phyloP scores from a whole-genome alignment of 2,329 filamentous ascomycete species.

The Paracoccidioides brasiliensis region DNA sequence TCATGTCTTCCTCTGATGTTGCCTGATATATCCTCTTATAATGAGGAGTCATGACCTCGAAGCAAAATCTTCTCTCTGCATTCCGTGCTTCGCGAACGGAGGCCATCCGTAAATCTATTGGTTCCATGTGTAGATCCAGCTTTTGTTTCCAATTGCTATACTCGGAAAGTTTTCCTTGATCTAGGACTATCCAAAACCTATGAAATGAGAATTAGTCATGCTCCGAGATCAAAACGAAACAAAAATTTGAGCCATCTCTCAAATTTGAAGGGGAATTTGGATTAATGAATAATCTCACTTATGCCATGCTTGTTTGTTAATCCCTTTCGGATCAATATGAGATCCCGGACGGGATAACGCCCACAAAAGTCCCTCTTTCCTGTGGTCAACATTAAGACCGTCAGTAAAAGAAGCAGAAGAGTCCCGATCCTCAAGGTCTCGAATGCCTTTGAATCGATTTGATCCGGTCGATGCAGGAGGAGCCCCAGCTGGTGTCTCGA shows the following conservation, averaged over 20 bases:
- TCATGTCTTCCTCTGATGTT: constrained; percentile 96
- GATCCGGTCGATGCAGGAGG: constrained; percentile 23
- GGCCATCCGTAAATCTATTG: constrained; percentile 91
- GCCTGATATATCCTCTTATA: constrained; percentile 96
- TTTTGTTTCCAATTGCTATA: constrained; percentile 99
- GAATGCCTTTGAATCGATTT: constrained; percentile 73
- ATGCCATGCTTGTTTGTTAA: constrained; percentile 98
- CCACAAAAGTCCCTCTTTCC: constrained; percentile 92
- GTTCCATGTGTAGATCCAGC: constrained; percentile 92
- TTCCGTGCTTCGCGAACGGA: constrained; percentile 93
- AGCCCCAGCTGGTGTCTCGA: constrained; percentile 14
- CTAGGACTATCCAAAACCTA: constrained; percentile 96
- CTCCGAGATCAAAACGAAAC: not conserved
- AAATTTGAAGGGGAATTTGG: too few relatives aligned
- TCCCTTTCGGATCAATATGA: constrained; percentile 84
- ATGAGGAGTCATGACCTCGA: constrained; percentile 94
- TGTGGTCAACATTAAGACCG: constrained; percentile 48
- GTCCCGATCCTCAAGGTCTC: constrained; percentile 80
- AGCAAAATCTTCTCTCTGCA: constrained; percentile 89
- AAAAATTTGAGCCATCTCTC: not conserved
- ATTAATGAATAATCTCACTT: constrained; percentile 49
- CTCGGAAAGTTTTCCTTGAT: constrained; percentile 90
- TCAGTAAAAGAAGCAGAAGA: constrained; percentile 42
- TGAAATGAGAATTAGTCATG: constrained; percentile 4
- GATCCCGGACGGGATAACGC: constrained; percentile 83